phyloP scores from a whole-genome alignment of 2,329 filamentous ascomycete species.

The Cryphonectria carpinicola region DNA sequence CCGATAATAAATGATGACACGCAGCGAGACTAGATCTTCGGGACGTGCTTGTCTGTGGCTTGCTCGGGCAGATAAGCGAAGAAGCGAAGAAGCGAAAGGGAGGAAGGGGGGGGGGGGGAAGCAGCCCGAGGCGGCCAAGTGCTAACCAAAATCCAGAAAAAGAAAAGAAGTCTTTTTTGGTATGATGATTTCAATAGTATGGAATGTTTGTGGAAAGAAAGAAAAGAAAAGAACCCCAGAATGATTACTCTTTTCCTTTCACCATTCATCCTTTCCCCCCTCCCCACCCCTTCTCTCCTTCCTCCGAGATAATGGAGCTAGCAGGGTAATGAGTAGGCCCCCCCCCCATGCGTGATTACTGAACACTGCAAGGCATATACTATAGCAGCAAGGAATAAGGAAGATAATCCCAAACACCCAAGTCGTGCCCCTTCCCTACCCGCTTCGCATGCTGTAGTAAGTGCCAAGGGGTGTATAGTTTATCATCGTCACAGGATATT shows the following conservation, averaged over 20 bases:
- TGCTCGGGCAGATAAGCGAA: constrained; percentile 10
- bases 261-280: too few species aligned
- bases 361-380: too few species aligned
- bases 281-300: too few species aligned
- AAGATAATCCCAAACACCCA: not conserved
- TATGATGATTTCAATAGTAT: too few species aligned
- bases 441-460: too few species aligned
- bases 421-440: too few species aligned
- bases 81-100: not conserved
- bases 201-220: too few species aligned
- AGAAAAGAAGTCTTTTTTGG: not conserved
- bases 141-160: not conserved
- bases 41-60: constrained; percentile 2
- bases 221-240: too few species aligned
- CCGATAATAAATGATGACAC: not conserved
- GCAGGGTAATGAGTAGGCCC: too few species aligned
- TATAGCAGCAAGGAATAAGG: not conserved
- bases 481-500: not conserved
- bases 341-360: too few species aligned
- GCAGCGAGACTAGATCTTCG: not conserved
- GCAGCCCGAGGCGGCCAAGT: not conserved
- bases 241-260: too few species aligned
- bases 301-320: too few species aligned
- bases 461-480: not conserved
- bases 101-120: not conserved